These are phyloP conservation scores for Grifola frondosa DNA, from an alignment of 1,284 basidiomycete species.

Conservation along the genomic window DNA sequence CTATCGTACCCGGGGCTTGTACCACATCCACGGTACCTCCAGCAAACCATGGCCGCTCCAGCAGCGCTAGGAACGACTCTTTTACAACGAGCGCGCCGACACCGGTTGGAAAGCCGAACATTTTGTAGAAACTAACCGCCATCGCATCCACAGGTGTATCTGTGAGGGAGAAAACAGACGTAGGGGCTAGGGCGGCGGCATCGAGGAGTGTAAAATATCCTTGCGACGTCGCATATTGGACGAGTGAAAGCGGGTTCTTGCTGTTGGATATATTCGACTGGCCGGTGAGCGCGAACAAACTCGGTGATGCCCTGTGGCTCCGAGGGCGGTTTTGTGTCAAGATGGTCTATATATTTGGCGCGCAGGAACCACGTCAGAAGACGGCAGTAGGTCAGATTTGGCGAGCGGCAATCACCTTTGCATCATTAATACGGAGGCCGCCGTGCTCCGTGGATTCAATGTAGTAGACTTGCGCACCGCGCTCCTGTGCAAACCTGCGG, in stretches of 20 bases:
- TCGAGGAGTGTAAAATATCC: constrained; percentile 77
- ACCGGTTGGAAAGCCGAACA: constrained; percentile 86
- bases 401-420: constrained; percentile 48
- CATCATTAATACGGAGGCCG: constrained; percentile 54
- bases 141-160: constrained; percentile 75
- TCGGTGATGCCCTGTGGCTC: constrained; percentile 42
- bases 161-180: constrained; percentile 62
- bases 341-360: constrained; percentile 26
- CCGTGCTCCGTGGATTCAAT: constrained; percentile 63
- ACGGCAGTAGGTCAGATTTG: background rate
- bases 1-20: constrained; percentile 70
- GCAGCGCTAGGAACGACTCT: constrained; percentile 56
- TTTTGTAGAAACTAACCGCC: constrained; percentile 85
- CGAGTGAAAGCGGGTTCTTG: constrained; percentile 42
- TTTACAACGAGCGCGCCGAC: constrained; percentile 78
- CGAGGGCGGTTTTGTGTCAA: constrained; percentile 42
- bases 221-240: constrained; percentile 59
- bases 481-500: constrained; percentile 60
- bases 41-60: constrained; percentile 79
- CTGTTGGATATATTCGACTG: constrained; percentile 78
- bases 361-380: constrained; percentile 32
- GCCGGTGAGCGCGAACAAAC: constrained; percentile 73
- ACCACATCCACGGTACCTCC: constrained; percentile 81
- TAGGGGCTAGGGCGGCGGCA: constrained; percentile 76
- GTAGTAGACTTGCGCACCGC: constrained; percentile 59